Percentiles rank a stretch among this genome's conserved stretches.
Conservation (phyloP, 163 green algal species). For the Chlamydomonas reinhardtii region DNA sequence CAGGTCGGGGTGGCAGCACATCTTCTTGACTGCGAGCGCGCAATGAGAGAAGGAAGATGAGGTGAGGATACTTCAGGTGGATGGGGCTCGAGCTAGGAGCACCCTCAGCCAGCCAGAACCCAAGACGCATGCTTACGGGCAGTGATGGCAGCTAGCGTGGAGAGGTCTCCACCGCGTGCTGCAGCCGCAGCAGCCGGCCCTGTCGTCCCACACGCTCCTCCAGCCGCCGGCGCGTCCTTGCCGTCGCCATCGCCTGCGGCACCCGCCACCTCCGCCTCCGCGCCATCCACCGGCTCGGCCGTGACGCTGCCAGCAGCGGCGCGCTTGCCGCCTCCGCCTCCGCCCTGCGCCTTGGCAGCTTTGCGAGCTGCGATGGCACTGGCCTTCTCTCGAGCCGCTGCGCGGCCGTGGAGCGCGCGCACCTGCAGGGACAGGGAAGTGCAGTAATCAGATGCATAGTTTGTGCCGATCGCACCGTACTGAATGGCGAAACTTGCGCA, state of each 20-base stretch:
- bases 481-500: too few species aligned
- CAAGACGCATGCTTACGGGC: too few species aligned
- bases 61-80: too few species aligned
- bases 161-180: conserved; percentile 42
- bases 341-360: conserved; percentile 6
- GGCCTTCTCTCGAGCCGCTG: conserved; percentile 14
- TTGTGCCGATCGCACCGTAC: too few species aligned
- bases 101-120: too few species aligned
- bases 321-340: not conserved
- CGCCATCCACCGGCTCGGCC: not conserved
- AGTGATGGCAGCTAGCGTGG: conserved; percentile 79
- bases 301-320: not conserved
- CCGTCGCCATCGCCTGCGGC: not conserved
- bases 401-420: conserved; percentile 32
- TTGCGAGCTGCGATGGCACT: not conserved
- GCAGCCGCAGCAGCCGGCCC: not conserved
- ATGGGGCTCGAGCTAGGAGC: too few species aligned
- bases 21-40: conserved; percentile 77
- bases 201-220: not conserved
- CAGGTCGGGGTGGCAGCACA: conserved; percentile 90
- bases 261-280: not conserved
- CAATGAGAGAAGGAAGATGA: not conserved
- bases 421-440: not conserved
- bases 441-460: too few species aligned
- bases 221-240: not conserved